phyloP scores from a whole-genome alignment of 176 grass and related monocot species.

The Musa itinerans region DNA sequence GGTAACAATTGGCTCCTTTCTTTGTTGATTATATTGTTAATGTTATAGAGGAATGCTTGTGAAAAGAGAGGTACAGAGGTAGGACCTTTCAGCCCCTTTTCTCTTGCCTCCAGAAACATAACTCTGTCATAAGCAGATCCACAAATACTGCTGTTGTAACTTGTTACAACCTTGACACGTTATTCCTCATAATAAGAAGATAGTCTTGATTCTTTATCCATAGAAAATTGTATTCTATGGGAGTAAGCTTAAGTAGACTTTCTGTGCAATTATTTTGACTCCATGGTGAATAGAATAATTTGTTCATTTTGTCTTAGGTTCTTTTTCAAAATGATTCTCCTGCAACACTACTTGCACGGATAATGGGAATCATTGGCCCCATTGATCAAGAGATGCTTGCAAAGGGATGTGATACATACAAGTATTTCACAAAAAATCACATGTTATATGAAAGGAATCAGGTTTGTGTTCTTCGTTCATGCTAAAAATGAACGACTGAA shows the following conservation, averaged over 20 bases:
- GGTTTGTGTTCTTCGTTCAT: slow-evolving; percentile 39
- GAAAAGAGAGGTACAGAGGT: not conserved
- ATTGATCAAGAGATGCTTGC: slow-evolving; percentile 99
- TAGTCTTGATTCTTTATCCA: not conserved
- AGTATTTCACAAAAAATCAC: slow-evolving; percentile 98
- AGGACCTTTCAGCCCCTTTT: not conserved
- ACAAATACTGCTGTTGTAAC: no score
- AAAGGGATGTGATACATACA: slow-evolving; percentile 86
- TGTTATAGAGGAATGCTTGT: not conserved
- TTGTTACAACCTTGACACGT: no score
- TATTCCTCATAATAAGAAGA: not conserved
- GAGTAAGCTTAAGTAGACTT: not conserved
- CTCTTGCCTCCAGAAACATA: not conserved
- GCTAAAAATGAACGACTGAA: not conserved
- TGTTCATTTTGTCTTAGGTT: slow-evolving; percentile 36
- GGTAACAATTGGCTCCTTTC: no score
- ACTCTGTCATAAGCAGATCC: no score
- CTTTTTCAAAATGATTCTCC: slow-evolving; percentile 99
- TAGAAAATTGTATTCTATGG: not conserved
- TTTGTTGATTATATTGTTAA: no score
- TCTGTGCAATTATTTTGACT: not conserved
- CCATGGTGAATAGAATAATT: not conserved
- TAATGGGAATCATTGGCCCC: slow-evolving; percentile 80
- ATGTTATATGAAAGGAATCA: slow-evolving; percentile 98
- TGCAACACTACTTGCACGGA: slow-evolving; percentile 79